Evolutionary conservation across 2,329 filamentous ascomycete species (phyloP).

Genomic region (Sporothrix dimorphospora): DNA sequence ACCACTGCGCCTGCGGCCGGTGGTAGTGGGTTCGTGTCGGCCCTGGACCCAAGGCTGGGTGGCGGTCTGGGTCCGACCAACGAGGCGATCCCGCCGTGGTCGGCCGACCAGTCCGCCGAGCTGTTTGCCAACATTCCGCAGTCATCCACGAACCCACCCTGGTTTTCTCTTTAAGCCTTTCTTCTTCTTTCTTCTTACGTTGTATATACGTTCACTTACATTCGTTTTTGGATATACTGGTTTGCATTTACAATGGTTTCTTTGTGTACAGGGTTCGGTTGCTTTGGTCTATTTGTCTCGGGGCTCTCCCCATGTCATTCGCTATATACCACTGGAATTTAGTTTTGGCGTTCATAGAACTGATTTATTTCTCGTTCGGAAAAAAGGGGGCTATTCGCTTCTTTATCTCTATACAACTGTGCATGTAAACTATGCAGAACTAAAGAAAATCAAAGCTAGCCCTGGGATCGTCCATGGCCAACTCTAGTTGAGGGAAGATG

Average conservation of each 20-base stretch:
- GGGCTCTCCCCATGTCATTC: slow-evolving; percentile 7
- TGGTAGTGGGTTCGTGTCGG: not conserved
- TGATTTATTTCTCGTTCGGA: not conserved
- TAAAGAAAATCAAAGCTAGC: not conserved
- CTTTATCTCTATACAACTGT: not conserved
- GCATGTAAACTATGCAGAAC: not conserved
- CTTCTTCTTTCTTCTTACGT: not conserved
- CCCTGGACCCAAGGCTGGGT: not conserved
- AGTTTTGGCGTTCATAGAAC: not conserved
- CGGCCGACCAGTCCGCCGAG: slow-evolving; percentile 18
- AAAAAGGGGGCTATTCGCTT: not conserved
- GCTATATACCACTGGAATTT: slow-evolving; percentile 17
- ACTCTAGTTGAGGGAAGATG: not conserved
- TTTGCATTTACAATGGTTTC: not conserved
- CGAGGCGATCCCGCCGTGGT: slow-evolving; percentile 20
- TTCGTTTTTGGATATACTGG: not conserved
- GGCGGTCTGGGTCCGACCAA: not conserved
- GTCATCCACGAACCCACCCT: slow-evolving; percentile 7
- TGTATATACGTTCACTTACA: not conserved
- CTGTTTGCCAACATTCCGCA: slow-evolving; percentile 27
- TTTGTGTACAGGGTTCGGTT: not conserved
- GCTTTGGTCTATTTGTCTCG: slow-evolving; percentile 1
- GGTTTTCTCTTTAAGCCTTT: slow-evolving; percentile 29
- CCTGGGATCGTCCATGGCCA: not conserved
- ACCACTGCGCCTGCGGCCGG: not conserved